A percentile compares a stretch with the other conserved stretches of the same genome.
Conservation (phyloP, 1,284 basidiomycete species). For the Puccinia horiana region DNA sequence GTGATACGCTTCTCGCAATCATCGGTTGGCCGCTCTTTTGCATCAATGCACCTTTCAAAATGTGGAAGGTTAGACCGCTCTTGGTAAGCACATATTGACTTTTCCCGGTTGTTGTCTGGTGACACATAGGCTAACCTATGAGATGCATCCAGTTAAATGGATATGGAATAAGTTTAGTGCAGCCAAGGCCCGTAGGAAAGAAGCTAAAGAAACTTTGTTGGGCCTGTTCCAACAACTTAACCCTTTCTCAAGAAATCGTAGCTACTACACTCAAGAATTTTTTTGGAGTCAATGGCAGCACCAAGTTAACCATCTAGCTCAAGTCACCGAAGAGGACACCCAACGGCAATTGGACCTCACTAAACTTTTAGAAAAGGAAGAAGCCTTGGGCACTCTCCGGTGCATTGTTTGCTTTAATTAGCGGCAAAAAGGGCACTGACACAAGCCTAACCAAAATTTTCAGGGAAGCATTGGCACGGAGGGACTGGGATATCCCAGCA, state of each 20-base stretch:
- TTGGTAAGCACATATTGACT: neutral
- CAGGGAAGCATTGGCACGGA: neutral
- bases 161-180: neutral
- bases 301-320: neutral
- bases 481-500: neutral
- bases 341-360: neutral
- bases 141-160: neutral
- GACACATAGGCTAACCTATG: neutral
- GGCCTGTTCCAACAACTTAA: neutral
- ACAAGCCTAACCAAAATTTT: neutral
- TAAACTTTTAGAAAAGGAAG: neutral
- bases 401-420: neutral
- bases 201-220: neutral
- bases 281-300: neutral
- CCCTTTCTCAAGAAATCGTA: neutral
- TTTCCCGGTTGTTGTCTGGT: neutral
- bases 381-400: neutral
- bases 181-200: neutral
- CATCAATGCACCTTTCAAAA: neutral
- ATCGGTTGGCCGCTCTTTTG: neutral
- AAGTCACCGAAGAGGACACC: neutral
- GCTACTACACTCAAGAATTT: neutral
- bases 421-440: no score
- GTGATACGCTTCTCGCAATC: constrained; percentile 13
- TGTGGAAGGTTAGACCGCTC: neutral